These are phyloP conservation scores for Boletellus ananas DNA, from an alignment of 768 basidiomycete species.

Conservation along the genomic window DNA sequence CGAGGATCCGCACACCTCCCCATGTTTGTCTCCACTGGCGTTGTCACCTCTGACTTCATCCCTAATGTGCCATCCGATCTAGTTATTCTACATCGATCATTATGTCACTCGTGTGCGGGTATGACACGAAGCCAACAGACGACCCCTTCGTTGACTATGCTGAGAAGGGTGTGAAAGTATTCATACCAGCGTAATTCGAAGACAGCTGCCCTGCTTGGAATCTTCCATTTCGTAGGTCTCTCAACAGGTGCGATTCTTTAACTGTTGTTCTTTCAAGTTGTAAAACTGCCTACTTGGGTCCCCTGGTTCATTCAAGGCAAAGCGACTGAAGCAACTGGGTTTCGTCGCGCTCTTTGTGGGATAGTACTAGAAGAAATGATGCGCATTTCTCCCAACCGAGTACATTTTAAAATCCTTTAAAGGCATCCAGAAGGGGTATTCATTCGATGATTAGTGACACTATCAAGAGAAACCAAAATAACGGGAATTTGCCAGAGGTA, in stretches of 20 bases:
- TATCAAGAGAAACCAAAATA: slow-evolving; percentile 17
- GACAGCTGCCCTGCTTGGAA: slow-evolving; percentile 18
- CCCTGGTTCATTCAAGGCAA: slow-evolving; percentile 22
- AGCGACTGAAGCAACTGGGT: slow-evolving; percentile 15
- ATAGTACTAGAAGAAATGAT: slow-evolving; percentile 25
- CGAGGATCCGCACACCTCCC: slow-evolving; percentile 21
- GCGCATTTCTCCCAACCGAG: not conserved
- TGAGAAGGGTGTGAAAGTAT: slow-evolving; percentile 12
- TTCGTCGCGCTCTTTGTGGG: slow-evolving; percentile 19
- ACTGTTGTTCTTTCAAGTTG: slow-evolving; percentile 13
- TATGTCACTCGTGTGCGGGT: slow-evolving; percentile 28
- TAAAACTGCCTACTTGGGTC: slow-evolving; percentile 25
- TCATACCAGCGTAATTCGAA: slow-evolving; percentile 14
- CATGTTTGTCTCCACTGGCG: slow-evolving; percentile 15
- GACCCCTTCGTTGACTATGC: slow-evolving; percentile 23
- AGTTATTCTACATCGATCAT: slow-evolving; percentile 28
- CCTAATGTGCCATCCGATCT: not conserved
- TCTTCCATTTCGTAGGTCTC: slow-evolving; percentile 26
- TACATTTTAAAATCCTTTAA: not conserved
- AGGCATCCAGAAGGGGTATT: slow-evolving; percentile 16
- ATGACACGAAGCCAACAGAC: slow-evolving; percentile 14
- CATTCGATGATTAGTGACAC: slow-evolving; percentile 22
- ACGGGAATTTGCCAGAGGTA: slow-evolving; percentile 19
- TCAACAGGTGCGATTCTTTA: not conserved
- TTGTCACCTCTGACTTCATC: not conserved